Percentiles rank a stretch among this genome's conserved stretches.
phyloP scores from a whole-genome alignment of 192 early-diverging fungal genomes.

The Mortierella hygrophila region DNA sequence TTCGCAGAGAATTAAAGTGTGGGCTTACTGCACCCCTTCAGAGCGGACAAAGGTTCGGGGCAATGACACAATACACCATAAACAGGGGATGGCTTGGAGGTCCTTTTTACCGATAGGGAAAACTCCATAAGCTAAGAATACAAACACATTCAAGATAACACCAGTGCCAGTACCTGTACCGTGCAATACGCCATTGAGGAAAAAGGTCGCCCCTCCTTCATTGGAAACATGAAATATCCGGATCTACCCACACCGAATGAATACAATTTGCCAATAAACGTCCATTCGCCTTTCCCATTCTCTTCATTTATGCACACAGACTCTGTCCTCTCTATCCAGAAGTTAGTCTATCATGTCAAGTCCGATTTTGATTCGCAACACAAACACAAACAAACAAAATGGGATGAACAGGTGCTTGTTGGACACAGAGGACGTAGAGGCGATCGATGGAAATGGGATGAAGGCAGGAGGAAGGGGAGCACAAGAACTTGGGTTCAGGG shows the following conservation, averaged over 20 bases:
- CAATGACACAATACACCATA: neutral
- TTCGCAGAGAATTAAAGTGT: neutral
- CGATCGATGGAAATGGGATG: neutral
- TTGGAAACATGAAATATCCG: too few species aligned
- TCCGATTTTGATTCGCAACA: neutral
- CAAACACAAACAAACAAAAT: neutral
- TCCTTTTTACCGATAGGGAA: neutral
- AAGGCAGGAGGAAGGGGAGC: neutral
- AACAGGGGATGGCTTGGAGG: neutral
- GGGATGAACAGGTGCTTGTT: neutral
- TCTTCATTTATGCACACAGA: too few species aligned
- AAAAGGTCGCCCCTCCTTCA: too few species aligned
- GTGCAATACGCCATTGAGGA: too few species aligned
- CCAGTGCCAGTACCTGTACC: too few species aligned
- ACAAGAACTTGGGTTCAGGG: neutral
- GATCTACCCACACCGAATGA: too few species aligned
- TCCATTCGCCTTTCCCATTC: too few species aligned
- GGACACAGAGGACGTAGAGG: neutral
- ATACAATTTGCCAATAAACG: too few species aligned
- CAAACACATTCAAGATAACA: too few species aligned
- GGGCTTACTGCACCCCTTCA: too few species aligned
- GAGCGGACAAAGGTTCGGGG: slow-evolving; percentile 3
- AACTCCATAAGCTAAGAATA: neutral
- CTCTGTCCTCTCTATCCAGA: too few species aligned
- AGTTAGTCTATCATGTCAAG: too few species aligned